A percentile compares a stretch with the other conserved stretches of the same genome.
Conservation (phyloP, 2,329 filamentous ascomycete genomes). For the Exophiala mesophila region DNA sequence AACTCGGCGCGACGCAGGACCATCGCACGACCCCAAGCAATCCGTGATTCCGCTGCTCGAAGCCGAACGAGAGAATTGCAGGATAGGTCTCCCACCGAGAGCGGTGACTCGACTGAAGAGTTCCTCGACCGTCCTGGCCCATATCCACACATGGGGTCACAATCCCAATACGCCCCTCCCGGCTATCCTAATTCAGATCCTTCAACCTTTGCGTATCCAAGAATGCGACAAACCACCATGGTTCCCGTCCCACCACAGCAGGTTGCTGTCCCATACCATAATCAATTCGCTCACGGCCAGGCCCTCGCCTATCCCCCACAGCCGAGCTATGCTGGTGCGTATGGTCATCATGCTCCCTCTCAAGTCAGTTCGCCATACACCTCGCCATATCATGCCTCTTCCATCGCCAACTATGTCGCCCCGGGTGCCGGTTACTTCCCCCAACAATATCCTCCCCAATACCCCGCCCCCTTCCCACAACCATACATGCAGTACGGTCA, state of each 20-base stretch:
- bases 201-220: conserved; percentile 35
- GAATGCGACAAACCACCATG: conserved; percentile 17
- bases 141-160: conserved; percentile 22
- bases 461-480: conserved; percentile 23
- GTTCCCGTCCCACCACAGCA: conserved; percentile 19
- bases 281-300: conserved; percentile 16
- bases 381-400: conserved; percentile 31
- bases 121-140: conserved; percentile 36
- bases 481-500: conserved; percentile 36
- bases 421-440: conserved; percentile 30
- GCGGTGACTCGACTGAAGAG: conserved; percentile 62
- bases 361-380: conserved; percentile 25
- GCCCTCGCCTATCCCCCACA: conserved; percentile 19
- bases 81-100: conserved; percentile 44
- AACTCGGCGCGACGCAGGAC: conserved; percentile 38
- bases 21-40: conserved; percentile 35
- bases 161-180: conserved; percentile 25
- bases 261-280: conserved; percentile 19
- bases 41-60: conserved; percentile 42
- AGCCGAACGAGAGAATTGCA: conserved; percentile 17
- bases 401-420: conserved; percentile 36
- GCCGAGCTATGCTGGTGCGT: conserved; percentile 10
- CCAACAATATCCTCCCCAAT: conserved; percentile 32
- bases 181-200: conserved; percentile 39
- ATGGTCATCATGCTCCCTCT: conserved; percentile 16